Conservation (phyloP, 257 asterid genomes). For the Gardenia jasminoides region DNA sequence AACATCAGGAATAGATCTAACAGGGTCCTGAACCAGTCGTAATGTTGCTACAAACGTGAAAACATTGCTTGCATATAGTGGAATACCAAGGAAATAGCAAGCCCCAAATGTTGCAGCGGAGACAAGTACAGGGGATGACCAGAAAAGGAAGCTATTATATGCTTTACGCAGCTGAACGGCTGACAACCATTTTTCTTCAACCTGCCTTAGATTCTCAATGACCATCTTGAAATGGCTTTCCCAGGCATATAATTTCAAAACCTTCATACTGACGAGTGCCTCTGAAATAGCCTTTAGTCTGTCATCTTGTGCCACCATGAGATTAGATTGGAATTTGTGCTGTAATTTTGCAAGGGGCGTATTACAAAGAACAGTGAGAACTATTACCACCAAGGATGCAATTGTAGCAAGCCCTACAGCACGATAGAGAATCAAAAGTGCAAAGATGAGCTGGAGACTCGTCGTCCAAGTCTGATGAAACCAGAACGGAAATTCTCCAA, state of each 20-base stretch:
- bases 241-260: conserved; percentile 88
- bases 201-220: conserved; percentile 48
- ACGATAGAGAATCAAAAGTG: conserved; percentile 62
- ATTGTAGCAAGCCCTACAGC: conserved; percentile 81
- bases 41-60: conserved; percentile 91
- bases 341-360: conserved; percentile 87
- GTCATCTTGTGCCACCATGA: conserved; percentile 84
- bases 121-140: conserved; percentile 85
- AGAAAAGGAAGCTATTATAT: conserved; percentile 75
- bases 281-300: conserved; percentile 74
- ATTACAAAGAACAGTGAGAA: conserved; percentile 72
- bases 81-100: conserved; percentile 70
- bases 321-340: conserved; percentile 74
- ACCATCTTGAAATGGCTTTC: conserved; percentile 67
- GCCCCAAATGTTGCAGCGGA: conserved; percentile 94
- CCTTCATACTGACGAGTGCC: conserved; percentile 88
- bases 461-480: conserved; percentile 93
- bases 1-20: conserved; percentile 84
- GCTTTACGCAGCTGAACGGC: conserved; percentile 77
- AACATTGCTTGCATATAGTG: conserved; percentile 75
- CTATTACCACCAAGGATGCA: conserved; percentile 67
- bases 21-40: conserved; percentile 87
- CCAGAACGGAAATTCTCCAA: conserved; percentile 92
- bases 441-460: conserved; percentile 66
- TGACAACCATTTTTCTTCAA: conserved; percentile 75